Percentiles rank a stretch among this genome's conserved stretches.
These are phyloP conservation scores for Asterella californica DNA, from an alignment of 225 moss, liverwort and hornwort genomes.

Conservation along the genomic window DNA sequence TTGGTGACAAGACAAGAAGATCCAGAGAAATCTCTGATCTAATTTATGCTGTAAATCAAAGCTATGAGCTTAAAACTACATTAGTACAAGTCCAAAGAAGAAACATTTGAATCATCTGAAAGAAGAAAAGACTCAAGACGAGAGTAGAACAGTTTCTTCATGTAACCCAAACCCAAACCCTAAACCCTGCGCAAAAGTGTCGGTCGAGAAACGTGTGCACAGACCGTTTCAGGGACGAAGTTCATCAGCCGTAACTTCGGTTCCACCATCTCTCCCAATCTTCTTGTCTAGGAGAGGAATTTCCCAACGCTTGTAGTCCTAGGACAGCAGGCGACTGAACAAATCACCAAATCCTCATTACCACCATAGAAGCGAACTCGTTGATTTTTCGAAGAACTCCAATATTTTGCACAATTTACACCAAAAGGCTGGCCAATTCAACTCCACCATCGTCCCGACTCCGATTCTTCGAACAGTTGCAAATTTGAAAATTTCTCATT, in stretches of 20 bases:
- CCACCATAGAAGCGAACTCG: too few relatives aligned
- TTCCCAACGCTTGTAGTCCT: too few relatives aligned
- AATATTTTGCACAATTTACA: too few relatives aligned
- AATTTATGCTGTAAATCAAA: neutral
- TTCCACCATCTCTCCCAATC: conserved; percentile 10
- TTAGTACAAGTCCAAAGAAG: neutral
- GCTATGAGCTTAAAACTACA: neutral
- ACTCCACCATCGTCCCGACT: too few relatives aligned
- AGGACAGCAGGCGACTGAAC: too few relatives aligned
- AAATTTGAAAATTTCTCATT: too few relatives aligned
- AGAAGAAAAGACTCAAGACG: neutral
- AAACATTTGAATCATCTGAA: neutral
- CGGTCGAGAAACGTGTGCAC: neutral
- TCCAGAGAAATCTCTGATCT: too few relatives aligned
- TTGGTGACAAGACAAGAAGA: neutral
- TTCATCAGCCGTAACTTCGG: conserved; percentile 43
- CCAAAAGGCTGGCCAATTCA: too few relatives aligned
- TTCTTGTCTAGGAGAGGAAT: too few relatives aligned
- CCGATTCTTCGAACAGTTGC: too few relatives aligned
- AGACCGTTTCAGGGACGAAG: conserved; percentile 40
- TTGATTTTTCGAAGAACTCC: too few relatives aligned
- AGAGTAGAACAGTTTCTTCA: neutral
- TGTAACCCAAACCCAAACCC: neutral
- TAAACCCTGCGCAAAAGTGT: neutral
- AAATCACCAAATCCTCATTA: too few relatives aligned